Conservation (phyloP, 371 early-diverging fungal species). For the Coemansia sp. region DNA sequence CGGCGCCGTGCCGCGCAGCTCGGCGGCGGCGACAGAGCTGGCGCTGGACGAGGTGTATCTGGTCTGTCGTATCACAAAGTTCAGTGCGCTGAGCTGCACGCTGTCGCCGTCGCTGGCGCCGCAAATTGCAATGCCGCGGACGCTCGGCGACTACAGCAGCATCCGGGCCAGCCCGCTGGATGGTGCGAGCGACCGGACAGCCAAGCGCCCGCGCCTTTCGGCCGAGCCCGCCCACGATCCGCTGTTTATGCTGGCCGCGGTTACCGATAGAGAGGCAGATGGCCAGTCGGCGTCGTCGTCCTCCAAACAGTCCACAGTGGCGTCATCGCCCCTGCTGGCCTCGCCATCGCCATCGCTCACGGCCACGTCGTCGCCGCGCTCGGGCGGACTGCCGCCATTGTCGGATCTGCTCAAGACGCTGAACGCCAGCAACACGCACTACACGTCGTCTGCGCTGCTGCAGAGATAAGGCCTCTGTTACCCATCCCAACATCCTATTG, state of each 20-base stretch:
- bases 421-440: neutral
- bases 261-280: conserved; percentile 16
- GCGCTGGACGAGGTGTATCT: conserved; percentile 26
- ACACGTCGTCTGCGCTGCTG: neutral
- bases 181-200: neutral
- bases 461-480: no score
- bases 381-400: conserved; percentile 24
- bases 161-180: neutral
- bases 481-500: no score
- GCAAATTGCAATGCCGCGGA: conserved; percentile 3
- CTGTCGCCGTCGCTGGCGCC: conserved; percentile 9
- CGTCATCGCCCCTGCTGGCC: conserved; percentile 23
- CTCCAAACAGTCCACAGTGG: conserved; percentile 18
- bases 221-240: conserved; percentile 9
- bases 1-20: conserved; percentile 9
- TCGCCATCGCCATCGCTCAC: conserved; percentile 17
- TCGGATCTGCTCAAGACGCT: conserved; percentile 32
- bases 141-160: conserved; percentile 2
- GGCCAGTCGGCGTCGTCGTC: conserved; percentile 8
- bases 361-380: conserved; percentile 8
- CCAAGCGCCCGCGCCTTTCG: conserved; percentile 16
- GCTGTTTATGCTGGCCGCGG: conserved; percentile 33
- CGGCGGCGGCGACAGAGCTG: conserved; percentile 3
- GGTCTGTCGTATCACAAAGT: conserved; percentile 34
- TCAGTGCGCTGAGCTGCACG: conserved; percentile 26